Evolutionary conservation across 352 stramenopile species (phyloP), one percentile per base, ranked within the genome.

Genomic region (Globisporangium cystogenes): DNA sequence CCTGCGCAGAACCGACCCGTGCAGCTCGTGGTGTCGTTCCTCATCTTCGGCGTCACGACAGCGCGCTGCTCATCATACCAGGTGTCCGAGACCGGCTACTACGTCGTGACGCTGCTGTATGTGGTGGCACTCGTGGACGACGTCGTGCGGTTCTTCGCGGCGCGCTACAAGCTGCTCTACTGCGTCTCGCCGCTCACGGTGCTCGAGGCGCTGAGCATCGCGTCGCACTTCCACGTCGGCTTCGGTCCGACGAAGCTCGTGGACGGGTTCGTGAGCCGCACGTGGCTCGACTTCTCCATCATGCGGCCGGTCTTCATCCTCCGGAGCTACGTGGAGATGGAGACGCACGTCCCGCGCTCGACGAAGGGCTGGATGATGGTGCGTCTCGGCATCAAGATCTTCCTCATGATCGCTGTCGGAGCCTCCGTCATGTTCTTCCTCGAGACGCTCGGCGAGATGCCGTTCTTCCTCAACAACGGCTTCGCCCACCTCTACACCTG

Each of bases 241-340:
- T 92, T 84, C 41, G 83, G 77, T 12, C 82, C 83, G 1, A 79
- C 70, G 18, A 78, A 80, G 51, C 47, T 82, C 41, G 67, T 82
- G 50, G 67, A 67, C 52, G 82, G 74, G 48, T 61, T 86, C 29
- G 43, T 60, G 14, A 90, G 66, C 18, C 79, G 83, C 18, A 84
- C 83, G 48, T 94, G 86, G 67, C 73, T 94, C 55, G 83, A 94
- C 55, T 90, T 94, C 45, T 92, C 81, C 14, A 77, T 94, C 60
- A 91, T 90, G 79, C 75, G 83, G 0, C 67, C 81, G 1, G 72
- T 89, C 16, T 94, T 92, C 59, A 89, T 94, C 33, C 55, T 90
- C 35, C 68, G 76, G 36, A 92, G 81, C 59, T 94, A 89, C 64
- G 44, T 90, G 35, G 83, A 94, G 54, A 92, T 94, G 77, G 83